Evolutionary conservation across 2,329 filamentous ascomycete species (phyloP).

Genomic region (Phoma herbarum): DNA sequence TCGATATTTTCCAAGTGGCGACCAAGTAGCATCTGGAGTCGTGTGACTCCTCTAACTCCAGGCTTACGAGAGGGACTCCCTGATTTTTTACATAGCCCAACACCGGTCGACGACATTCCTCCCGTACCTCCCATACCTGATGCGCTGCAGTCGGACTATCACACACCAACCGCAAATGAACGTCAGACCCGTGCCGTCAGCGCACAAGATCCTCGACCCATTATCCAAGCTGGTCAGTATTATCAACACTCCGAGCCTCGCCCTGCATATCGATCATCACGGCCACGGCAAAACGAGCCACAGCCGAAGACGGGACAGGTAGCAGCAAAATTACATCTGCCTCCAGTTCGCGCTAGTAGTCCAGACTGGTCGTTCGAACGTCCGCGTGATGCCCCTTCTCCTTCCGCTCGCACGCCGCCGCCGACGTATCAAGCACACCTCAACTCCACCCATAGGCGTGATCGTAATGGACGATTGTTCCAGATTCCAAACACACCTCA

Average conservation of each 20-base stretch:
- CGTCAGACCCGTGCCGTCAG: not conserved
- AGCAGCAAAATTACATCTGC: not conserved
- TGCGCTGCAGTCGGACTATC: not conserved
- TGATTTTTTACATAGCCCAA: not conserved
- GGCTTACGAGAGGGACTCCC: not conserved
- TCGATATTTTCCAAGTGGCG: not conserved
- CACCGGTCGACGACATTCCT: not conserved
- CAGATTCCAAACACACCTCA: not conserved
- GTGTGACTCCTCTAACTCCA: not conserved
- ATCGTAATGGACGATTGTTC: not conserved
- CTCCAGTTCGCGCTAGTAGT: not conserved
- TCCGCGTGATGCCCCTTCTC: not conserved
- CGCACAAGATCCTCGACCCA: not conserved
- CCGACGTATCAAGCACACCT: not conserved
- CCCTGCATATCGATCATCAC: too few relatives aligned
- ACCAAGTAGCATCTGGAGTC: conserved; percentile 6
- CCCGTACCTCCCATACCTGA: not conserved
- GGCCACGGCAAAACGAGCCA: too few relatives aligned
- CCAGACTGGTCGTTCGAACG: not conserved
- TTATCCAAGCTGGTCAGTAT: not conserved
- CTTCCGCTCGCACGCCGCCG: not conserved
- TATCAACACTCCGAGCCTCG: not conserved
- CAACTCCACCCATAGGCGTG: not conserved
- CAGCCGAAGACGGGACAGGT: not conserved
- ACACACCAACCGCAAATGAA: not conserved